Evolutionary conservation across 805 yeast genomes (phyloP), one percentile per base, ranked within the genome.

Genomic region (Wickerhamiella musiphila): DNA sequence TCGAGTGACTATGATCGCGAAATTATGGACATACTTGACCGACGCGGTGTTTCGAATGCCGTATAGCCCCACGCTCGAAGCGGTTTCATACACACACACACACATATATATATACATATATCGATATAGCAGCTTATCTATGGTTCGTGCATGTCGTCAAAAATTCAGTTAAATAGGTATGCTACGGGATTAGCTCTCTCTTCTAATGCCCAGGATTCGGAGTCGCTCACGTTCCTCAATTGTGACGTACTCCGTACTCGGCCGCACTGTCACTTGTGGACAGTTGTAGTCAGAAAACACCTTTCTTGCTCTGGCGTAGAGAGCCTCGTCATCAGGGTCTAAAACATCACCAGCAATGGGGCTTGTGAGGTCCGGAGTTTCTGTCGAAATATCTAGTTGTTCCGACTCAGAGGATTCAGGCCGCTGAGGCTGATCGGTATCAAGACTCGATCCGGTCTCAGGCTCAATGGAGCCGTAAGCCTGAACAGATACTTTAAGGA

Each of bases 241-340:
- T 8, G 30, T 28, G 15, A 23, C 16, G 23, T 46, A 46, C 22
- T 39, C 42, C 11, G 32, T 37, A 23, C 42, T 35, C 16, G 43
- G 49, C 15, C 53, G 40, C 19, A 52, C 61, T 1, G 58, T 53
- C 18, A 56, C 47, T 3, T 57, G 63, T 0, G 64, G 63, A 35
- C 54, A 59, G 35, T 60, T 56, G 39, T 54, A 59, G 33, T 60
- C 65, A 3, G 65, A 65, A 31, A 45, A 60, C 20, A 50, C 39
- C 4, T 38, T 34, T 15, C 51, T 32, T 5, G 64, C 64, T 26
- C 42, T 40, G 6, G 18, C 34, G 32, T 52, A 60, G 21, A 58
- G 21, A 6, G 27, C 36, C 23, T 58, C 63, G 16, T 54, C 59
- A 9, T 40, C 51, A n/a, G n/a, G n/a, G n/a, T n/a, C n/a, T n/a